Base-by-base conservation (phyloP, 2,329 filamentous ascomycete genomes). In the Pezizomycotina sp. region DNA sequence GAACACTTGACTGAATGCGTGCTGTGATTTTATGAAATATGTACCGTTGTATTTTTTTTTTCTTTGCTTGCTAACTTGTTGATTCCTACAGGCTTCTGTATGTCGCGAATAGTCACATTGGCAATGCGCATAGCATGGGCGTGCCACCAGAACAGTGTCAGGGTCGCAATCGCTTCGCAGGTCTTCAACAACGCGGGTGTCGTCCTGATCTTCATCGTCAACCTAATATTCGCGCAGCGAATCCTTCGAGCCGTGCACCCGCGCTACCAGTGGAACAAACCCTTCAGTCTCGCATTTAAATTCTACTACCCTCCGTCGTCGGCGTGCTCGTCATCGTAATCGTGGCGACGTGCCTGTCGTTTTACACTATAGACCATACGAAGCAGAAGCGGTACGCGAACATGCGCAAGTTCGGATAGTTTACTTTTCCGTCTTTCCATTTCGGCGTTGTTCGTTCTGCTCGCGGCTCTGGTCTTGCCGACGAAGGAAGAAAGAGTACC, bases 171-270 rank as follows among this genome's bases (percentile, higher is more conserved):
- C 42, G 71, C 74, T 5, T 69, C 77, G 3, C 63, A 64, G 46
- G 68, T 89, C 51, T 73, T 89, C 49, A 69, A 80, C 38, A 69
- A 73, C 27, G 74, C 77, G 0, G 81, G 80, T 26, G 71, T 83
- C 10, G 54, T 91, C 21, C 56, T 91, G 5, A 60, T 91, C 16
- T 86, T 79, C 56, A 59, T 86, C 50, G 61, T 82, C 56, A 89
- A 92, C 58, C 58, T 91, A 26, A 60, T 89, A 50, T 79, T 84
- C 52, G 59, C 74, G 0, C 78, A 82, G 56, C 72, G 82, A 28
- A 64, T 92, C 16, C 56, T 89, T 12, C 68, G 82, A 35, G 76
- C 77, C 4, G 68, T 71, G 28, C 77, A 84, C 51, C 79, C 80
- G 0, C 52, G 55, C 2, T 53, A 81, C 20, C 81, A 79, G 39